Conservation (phyloP, 106 monocot genomes). For the Cymbidium sinense region DNA sequence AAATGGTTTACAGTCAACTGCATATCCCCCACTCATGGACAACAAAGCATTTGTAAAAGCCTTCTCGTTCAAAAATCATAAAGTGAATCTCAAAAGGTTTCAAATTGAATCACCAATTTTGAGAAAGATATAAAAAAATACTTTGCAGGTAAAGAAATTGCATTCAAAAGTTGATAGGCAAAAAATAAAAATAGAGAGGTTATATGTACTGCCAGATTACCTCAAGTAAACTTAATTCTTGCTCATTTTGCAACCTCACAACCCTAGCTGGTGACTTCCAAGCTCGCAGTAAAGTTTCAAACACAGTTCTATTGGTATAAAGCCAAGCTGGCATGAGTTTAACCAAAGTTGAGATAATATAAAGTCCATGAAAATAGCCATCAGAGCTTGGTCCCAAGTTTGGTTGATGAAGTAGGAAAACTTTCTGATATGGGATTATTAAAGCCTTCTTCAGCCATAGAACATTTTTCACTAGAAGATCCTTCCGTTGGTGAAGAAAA, state of each 20-base stretch:
- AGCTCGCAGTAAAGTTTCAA: constrained; percentile 71
- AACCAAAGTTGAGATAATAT: constrained; percentile 76
- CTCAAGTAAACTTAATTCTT: constrained; percentile 82
- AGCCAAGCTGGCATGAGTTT: constrained; percentile 96
- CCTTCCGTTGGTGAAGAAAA: constrained; percentile 39
- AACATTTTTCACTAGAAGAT: constrained; percentile 29
- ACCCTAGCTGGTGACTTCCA: constrained; percentile 92
- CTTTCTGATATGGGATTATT: constrained; percentile 35
- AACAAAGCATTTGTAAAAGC: not conserved
- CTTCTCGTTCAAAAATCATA: not conserved
- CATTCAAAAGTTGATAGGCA: not conserved
- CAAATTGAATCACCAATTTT: not conserved
- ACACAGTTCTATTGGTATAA: constrained; percentile 66
- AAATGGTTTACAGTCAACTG: not conserved
- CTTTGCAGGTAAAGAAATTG: not conserved
- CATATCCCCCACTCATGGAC: not conserved
- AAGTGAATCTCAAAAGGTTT: not conserved
- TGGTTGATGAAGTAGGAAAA: constrained; percentile 23
- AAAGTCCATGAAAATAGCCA: constrained; percentile 90
- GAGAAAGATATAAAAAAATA: not conserved
- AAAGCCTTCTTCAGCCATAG: constrained; percentile 45
- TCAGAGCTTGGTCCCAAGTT: constrained; percentile 40
- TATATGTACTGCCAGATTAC: constrained; percentile 19
- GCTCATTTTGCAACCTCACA: constrained; percentile 81
- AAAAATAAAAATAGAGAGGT: not conserved